phyloP scores from a whole-genome alignment of 192 early-diverging fungal species.

The Linnemannia hyalina region DNA sequence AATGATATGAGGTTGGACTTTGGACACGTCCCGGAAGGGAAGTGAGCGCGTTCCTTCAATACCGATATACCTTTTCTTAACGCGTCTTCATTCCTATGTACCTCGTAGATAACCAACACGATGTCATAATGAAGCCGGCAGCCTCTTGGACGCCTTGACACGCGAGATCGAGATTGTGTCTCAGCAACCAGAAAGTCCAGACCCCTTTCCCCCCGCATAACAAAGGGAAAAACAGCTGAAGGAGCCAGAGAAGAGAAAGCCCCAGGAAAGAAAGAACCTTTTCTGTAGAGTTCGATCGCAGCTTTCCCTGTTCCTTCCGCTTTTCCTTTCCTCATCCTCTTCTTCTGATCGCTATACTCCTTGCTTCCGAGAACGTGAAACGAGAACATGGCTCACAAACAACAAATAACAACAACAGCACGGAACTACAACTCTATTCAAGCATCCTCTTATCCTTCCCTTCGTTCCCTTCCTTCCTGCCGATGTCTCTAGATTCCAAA shows the following conservation, averaged over 20 bases:
- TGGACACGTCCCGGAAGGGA: neutral
- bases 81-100: neutral
- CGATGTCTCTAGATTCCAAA: no score
- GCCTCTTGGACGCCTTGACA: neutral
- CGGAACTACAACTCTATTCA: no score
- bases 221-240: no score
- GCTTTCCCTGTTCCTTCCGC: conserved; percentile 1
- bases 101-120: neutral
- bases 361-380: neutral
- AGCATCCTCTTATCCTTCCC: no score
- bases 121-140: neutral
- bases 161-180: neutral
- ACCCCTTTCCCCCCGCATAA: neutral
- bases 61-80: neutral
- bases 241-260: neutral
- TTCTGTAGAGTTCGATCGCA: conserved; percentile 3
- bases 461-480: no score
- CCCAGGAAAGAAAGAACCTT: neutral
- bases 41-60: neutral
- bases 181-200: neutral
- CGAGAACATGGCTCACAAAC: neutral
- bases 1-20: no score
- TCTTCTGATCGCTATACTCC: neutral
- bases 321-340: neutral
- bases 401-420: neutral